Evolutionary conservation across 73 alveolate genomes (phyloP).

Genomic region (Vitrella brassicaformis): DNA sequence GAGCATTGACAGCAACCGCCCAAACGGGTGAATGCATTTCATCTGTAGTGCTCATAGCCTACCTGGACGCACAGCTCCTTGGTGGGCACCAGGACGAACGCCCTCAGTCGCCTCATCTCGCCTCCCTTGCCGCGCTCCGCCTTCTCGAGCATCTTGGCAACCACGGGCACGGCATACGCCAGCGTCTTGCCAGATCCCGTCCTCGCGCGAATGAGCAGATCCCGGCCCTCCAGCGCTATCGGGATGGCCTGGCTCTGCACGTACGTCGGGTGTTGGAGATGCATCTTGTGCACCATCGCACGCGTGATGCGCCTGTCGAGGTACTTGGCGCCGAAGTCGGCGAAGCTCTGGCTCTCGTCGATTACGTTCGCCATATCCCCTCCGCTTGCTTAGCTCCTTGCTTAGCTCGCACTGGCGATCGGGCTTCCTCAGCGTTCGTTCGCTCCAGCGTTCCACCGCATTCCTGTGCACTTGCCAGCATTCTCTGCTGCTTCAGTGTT

Average conservation of each 20-base stretch:
- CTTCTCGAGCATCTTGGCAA: background rate
- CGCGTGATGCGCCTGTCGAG: background rate
- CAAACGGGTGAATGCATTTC: too few species aligned
- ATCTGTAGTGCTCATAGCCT: too few species aligned
- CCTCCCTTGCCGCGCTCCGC: background rate
- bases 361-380: background rate
- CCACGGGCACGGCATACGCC: slow-evolving; percentile 48
- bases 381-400: too few species aligned
- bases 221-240: slow-evolving; percentile 38
- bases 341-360: background rate
- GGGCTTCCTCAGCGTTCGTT: too few species aligned
- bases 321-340: background rate
- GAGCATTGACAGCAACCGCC: too few species aligned
- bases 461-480: too few species aligned
- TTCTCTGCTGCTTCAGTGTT: too few species aligned
- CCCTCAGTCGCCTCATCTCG: slow-evolving; percentile 8
- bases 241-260: background rate
- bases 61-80: background rate
- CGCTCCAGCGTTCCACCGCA: too few species aligned
- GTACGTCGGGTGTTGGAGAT: background rate
- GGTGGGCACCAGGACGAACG: slow-evolving; percentile 22
- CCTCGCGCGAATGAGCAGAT: slow-evolving; percentile 68
- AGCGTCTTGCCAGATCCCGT: slow-evolving; percentile 93
- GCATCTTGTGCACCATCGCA: background rate
- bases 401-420: too few species aligned